Conservation (phyloP, 495 filamentous ascomycete species). For the Bryoglossum gracile region DNA sequence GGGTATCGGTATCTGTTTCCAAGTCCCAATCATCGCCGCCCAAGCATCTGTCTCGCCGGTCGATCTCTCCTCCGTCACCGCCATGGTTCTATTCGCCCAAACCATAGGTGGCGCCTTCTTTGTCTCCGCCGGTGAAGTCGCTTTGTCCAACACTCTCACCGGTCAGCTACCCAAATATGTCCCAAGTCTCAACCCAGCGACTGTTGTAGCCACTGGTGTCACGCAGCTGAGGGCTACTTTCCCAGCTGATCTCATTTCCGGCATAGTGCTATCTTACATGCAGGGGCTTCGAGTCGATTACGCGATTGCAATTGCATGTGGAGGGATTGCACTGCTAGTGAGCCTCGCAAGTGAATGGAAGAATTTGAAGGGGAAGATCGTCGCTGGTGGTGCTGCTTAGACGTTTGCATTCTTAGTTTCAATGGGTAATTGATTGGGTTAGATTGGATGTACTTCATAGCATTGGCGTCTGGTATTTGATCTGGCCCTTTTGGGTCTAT, state of each 20-base stretch:
- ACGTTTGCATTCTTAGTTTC: no score
- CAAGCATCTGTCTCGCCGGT: conserved; percentile 13
- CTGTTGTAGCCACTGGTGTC: conserved; percentile 40
- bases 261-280: conserved; percentile 23
- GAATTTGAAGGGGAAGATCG: conserved; percentile 25
- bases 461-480: no score
- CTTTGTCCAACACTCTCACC: conserved; percentile 51
- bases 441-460: no score
- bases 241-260: conserved; percentile 9
- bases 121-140: conserved; percentile 53
- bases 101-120: conserved; percentile 58
- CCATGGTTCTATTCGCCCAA: conserved; percentile 25
- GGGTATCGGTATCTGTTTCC: conserved; percentile 20
- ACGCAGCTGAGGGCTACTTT: conserved; percentile 29
- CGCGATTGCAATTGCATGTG: conserved; percentile 20
- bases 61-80: conserved; percentile 23
- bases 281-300: conserved; percentile 20
- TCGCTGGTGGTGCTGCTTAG: conserved; percentile 17
- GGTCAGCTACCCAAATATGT: conserved; percentile 26
- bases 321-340: conserved; percentile 16
- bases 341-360: conserved; percentile 10
- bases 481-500: no score
- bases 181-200: conserved; percentile 19
- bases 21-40: conserved; percentile 24
- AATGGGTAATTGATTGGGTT: no score